Percentiles rank a stretch among this genome's conserved stretches.
phyloP scores from a whole-genome alignment of 2,329 filamentous ascomycete genomes.

The Trichoderma koningii region DNA sequence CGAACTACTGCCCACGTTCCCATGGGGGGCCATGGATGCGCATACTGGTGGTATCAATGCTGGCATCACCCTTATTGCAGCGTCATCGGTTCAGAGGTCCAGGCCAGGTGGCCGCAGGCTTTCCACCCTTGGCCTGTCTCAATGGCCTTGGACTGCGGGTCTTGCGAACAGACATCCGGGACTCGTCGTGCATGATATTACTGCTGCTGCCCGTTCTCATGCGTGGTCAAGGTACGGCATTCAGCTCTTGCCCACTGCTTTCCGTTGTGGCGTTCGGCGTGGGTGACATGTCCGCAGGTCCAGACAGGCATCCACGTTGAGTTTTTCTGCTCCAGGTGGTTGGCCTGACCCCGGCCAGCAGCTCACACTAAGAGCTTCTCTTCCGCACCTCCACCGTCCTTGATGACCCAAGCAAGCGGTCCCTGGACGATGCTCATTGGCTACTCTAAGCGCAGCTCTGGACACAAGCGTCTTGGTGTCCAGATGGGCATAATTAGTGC shows the following conservation, averaged over 20 bases:
- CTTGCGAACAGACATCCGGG: background rate
- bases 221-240: background rate
- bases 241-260: constrained; percentile 9
- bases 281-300: constrained; percentile 25
- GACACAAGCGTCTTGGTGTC: constrained; percentile 33
- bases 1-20: background rate
- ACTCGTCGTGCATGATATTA: background rate
- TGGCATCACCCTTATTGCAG: background rate
- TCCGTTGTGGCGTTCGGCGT: constrained; percentile 20
- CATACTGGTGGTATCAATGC: background rate
- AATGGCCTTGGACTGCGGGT: constrained; percentile 3
- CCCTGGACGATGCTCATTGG: constrained; percentile 46
- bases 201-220: too few species aligned
- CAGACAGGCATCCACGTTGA: constrained; percentile 22
- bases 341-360: constrained; percentile 26
- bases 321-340: constrained; percentile 23
- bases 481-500: constrained; percentile 33
- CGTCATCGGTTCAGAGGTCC: background rate
- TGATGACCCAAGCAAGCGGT: constrained; percentile 25
- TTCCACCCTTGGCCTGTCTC: constrained; percentile 12
- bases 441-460: constrained; percentile 50
- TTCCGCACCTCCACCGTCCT: constrained; percentile 37
- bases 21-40: background rate
- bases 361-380: constrained; percentile 31
- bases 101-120: constrained; percentile 15